Base-by-base conservation (phyloP, 192 early-diverging fungal genomes). In the Backusella tuberculispora region DNA sequence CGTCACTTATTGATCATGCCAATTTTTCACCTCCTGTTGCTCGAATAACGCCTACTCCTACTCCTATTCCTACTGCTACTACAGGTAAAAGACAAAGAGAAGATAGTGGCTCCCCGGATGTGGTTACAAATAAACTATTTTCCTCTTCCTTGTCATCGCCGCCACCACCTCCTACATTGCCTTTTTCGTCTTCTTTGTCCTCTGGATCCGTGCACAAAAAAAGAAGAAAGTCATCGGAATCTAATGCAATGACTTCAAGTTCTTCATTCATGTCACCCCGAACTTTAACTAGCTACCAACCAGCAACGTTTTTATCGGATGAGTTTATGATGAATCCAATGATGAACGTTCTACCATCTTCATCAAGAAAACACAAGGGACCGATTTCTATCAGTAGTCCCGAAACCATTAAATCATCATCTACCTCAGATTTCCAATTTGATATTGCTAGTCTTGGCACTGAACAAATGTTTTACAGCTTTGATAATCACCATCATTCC, bases 371-470 rank as follows among this genome's bases (percentile, higher is more conserved):
- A 21, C 40, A 37, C 15, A 38, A 67, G 5, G 9, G 14, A 42
- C 42, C 40, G 7, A 41, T 41, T 42, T 13, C 40, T 2, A 21
- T n/a, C 6, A 43, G 41, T 12, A 67, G 37, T 8, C 65, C 34
- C 21, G 13, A 53, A 7, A 19, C 50, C 17, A 53, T 53, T 53
- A 21, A 53, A 17, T 38, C 40, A 67, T 42, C 66, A 9, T 19
- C 19, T 9, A 41, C 10, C 41, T 38, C 41, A 9, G 38, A 38
- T 17, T 42, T 38, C 19, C 66, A 67, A n/a, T 67, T 67, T 67
- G 38, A 67, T 67, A 67, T 41, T 67, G 41, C 66, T 67, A 38
- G n/a, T 13, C 41, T 67, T 67, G 40, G 66, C 19, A 10, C n/a
- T 10, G 66, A 67, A 43, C 66, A 67, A 12, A 67, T 38, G 6